A percentile compares a stretch with the other conserved stretches of the same genome.
Evolutionary conservation across 169 alveolate species (phyloP).

Genomic region (Cryptosporidium felis): DNA sequence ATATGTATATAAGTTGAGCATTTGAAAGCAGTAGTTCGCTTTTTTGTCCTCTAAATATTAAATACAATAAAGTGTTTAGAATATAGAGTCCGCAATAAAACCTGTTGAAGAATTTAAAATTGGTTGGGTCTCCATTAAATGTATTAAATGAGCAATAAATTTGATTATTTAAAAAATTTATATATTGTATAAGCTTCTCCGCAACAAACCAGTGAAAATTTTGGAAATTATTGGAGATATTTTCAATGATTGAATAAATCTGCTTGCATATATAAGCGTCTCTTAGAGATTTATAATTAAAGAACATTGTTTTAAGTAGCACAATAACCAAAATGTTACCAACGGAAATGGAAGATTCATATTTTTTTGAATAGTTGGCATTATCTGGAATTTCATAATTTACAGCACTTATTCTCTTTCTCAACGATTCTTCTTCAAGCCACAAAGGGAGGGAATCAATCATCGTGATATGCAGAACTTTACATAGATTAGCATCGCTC

Average conservation of each 20-base stretch:
- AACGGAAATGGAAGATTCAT: slow-evolving; percentile 1
- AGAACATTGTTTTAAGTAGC: slow-evolving; percentile 9
- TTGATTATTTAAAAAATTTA: slow-evolving; percentile 12
- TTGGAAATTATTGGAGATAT: slow-evolving; percentile 17
- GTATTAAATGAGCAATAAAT: slow-evolving; percentile 27
- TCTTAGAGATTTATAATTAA: background rate
- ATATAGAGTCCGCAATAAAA: slow-evolving; percentile 21
- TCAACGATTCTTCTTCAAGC: slow-evolving; percentile 26
- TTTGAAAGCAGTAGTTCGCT: slow-evolving; percentile 23
- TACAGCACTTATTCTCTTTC: no score
- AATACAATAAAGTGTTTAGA: background rate
- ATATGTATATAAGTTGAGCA: slow-evolving; percentile 20
- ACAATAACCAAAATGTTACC: slow-evolving; percentile 23
- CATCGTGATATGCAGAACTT: background rate
- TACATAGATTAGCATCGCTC: slow-evolving; percentile 21
- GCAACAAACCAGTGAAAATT: slow-evolving; percentile 50
- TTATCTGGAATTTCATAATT: no score
- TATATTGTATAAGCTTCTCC: slow-evolving; percentile 37
- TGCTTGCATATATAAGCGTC: slow-evolving; percentile 22
- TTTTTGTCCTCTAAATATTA: background rate
- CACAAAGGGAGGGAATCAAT: slow-evolving; percentile 36
- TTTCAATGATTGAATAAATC: background rate
- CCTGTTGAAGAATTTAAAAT: slow-evolving; percentile 2
- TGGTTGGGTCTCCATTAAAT: background rate
- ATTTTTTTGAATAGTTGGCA: no score